Base-by-base conservation (phyloP, 164 flowering plant species). In the Chimonanthus salicifolius region DNA sequence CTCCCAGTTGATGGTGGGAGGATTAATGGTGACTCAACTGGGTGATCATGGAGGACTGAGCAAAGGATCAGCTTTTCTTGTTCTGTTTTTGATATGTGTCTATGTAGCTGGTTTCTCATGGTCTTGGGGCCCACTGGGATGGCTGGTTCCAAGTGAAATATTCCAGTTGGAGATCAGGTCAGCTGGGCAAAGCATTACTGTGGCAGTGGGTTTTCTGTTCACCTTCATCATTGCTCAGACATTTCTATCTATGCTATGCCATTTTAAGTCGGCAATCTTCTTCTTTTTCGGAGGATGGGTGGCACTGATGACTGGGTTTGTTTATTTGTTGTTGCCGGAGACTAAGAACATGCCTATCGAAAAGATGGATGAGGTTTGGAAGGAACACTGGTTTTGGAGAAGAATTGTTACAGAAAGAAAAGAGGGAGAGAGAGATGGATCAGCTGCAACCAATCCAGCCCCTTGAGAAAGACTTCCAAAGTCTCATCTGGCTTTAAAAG, bases 251-350 rank as follows among this genome's bases (percentile, higher is more conserved):
- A 81, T 83, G 78, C 75, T 83, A n/a, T 83, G 84, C 50, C 77
- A 72, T 50, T 21, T 83, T 68, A 81, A 77, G 64, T 67, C 71
- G 7, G 83, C 80, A 62, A 67, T 77, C 3, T 83, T 83, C 73
- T 81, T 78, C 76, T 81, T 83, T 60, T 83, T 83, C 47, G 82
- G 74, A 2, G 80, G 73, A 33, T 83, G 84, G 84, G 81, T 81
- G 49, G 68, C 64, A 3, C 58, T 78, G 54, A 81, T 78, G 83
- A 81, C 83, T 16, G 71, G 60, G 13, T 81, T 81, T 62, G 73
- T 75, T 1, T 73, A 81, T 51, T 47, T 81, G 15, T 49, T 78
- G 5, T 21, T 81, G 64, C 83, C 83, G 0, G 81, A 81, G 74
- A 81, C 83, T 3, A 75, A 76, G 83, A 68, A 71, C 46, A 44